A percentile compares a stretch with the other conserved stretches of the same genome.
phyloP scores from a whole-genome alignment of 225 moss, liverwort and hornwort genomes.

The Sphagnum contortum region DNA sequence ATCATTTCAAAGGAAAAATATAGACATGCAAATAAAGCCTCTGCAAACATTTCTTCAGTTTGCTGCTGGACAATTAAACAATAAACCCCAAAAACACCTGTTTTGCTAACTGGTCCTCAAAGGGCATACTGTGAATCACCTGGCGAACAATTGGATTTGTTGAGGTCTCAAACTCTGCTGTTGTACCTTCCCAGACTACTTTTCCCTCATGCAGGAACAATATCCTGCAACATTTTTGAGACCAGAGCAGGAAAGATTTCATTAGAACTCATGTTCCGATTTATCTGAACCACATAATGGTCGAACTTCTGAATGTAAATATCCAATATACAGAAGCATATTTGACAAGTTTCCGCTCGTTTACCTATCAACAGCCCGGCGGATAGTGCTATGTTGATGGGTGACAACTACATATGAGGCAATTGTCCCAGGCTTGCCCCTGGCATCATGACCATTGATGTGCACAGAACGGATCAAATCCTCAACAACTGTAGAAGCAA shows the following conservation, averaged over 20 bases:
- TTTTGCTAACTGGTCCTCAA: too few relatives aligned
- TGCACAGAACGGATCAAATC: constrained; percentile 95
- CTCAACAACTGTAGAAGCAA: constrained; percentile 95
- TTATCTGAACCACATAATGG: too few relatives aligned
- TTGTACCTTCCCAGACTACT: constrained; percentile 90
- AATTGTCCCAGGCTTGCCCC: constrained; percentile 86
- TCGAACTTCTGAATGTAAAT: too few relatives aligned
- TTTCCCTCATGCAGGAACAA: constrained; percentile 81
- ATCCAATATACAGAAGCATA: too few relatives aligned
- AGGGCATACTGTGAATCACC: constrained; percentile 20
- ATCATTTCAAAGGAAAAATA: too few relatives aligned
- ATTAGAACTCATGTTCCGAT: too few relatives aligned
- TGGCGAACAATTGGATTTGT: constrained; percentile 86
- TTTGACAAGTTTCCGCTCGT: too few relatives aligned
- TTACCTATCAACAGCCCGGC: constrained; percentile 93
- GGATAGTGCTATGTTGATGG: constrained; percentile 94
- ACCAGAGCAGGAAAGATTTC: background rate
- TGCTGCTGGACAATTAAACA: too few relatives aligned
- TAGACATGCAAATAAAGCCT: too few relatives aligned
- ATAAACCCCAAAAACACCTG: too few relatives aligned
- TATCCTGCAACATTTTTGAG: constrained; percentile 32
- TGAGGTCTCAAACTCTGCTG: constrained; percentile 77
- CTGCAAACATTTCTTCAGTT: too few relatives aligned
- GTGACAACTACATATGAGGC: constrained; percentile 95
- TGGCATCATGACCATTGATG: constrained; percentile 77